A percentile compares a stretch with the other conserved stretches of the same genome.
Evolutionary conservation across 331 rosid genomes (phyloP).

Genomic region (Erythrophleum ivorense): DNA sequence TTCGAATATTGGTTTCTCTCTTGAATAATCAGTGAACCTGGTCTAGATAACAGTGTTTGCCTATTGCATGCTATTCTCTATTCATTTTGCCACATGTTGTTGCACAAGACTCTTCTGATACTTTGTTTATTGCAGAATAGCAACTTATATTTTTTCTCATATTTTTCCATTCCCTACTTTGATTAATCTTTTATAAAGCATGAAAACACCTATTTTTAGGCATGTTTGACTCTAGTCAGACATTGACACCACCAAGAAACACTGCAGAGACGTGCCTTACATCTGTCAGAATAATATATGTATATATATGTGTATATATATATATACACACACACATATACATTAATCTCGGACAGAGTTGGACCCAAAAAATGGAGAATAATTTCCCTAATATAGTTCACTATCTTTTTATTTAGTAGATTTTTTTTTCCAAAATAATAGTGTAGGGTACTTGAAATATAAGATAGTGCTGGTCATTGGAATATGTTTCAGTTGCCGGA

Average conservation of each 20-base stretch:
- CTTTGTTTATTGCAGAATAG: not conserved
- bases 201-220: not conserved
- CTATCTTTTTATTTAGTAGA: not conserved
- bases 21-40: not conserved
- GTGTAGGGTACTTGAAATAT: not conserved
- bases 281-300: not conserved
- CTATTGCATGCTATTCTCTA: not conserved
- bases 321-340: no score
- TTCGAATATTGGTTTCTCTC: conserved; percentile 24
- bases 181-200: not conserved
- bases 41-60: not conserved
- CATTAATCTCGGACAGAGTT: not conserved
- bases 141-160: not conserved
- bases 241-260: not conserved
- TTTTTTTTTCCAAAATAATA: not conserved
- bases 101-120: not conserved
- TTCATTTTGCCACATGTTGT: not conserved
- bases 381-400: not conserved
- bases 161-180: not conserved
- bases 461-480: not conserved
- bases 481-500: not conserved
- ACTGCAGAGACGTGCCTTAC: not conserved
- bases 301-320: no score
- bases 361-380: not conserved
- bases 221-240: not conserved